These are phyloP conservation scores for Morella rubra DNA, from an alignment of 306 rosid species.

Conservation along the genomic window DNA sequence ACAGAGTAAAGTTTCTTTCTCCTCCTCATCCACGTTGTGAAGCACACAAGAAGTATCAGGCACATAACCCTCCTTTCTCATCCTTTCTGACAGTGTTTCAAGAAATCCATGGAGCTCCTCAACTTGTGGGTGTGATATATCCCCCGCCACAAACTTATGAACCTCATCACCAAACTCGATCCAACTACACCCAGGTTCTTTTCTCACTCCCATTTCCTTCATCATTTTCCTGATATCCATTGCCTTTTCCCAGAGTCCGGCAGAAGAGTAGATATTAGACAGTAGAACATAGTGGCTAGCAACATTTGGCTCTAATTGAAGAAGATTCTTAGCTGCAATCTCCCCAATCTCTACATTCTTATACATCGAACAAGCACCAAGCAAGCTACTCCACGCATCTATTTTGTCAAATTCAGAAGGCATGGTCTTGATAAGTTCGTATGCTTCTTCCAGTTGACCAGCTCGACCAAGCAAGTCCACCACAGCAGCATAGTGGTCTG, in stretches of 20 bases:
- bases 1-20: slow-evolving; percentile 78
- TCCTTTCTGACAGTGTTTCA: slow-evolving; percentile 54
- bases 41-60: slow-evolving; percentile 91
- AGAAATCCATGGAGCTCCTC: slow-evolving; percentile 62
- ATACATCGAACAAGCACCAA: slow-evolving; percentile 71
- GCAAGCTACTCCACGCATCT: slow-evolving; percentile 93
- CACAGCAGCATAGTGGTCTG: slow-evolving; percentile 83
- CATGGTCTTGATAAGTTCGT: slow-evolving; percentile 57
- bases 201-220: slow-evolving; percentile 77
- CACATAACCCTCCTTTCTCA: slow-evolving; percentile 80
- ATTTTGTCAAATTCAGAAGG: slow-evolving; percentile 50
- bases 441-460: slow-evolving; percentile 67
- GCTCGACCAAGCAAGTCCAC: slow-evolving; percentile 93
- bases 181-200: slow-evolving; percentile 96
- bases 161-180: slow-evolving; percentile 79
- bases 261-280: slow-evolving; percentile 78
- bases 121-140: slow-evolving; percentile 71
- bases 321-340: slow-evolving; percentile 62
- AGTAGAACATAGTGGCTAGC: slow-evolving; percentile 85
- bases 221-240: slow-evolving; percentile 69
- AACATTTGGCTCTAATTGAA: slow-evolving; percentile 70
- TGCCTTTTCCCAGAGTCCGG: slow-evolving; percentile 76
- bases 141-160: slow-evolving; percentile 82
- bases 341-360: slow-evolving; percentile 67
- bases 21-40: slow-evolving; percentile 77